Evolutionary conservation across 805 yeast genomes (phyloP).

Genomic region (Pichia membranifaciens): DNA sequence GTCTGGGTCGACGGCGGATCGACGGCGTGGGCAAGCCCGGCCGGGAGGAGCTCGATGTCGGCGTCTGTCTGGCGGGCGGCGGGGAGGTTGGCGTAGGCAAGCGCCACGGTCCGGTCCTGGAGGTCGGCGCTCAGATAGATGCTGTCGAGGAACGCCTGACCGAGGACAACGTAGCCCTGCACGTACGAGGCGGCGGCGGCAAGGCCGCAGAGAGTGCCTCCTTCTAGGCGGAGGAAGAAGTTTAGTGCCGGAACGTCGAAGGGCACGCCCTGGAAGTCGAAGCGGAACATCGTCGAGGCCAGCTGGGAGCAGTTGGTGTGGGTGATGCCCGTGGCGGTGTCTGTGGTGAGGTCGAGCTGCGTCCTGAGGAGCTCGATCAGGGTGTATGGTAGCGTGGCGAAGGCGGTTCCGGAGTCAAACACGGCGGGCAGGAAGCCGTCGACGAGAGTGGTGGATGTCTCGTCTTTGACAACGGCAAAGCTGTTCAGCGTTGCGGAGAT

Average conservation of each 20-base stretch:
- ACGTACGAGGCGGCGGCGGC: constrained; percentile 34
- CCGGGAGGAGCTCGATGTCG: constrained; percentile 32
- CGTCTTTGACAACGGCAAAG: constrained; percentile 3
- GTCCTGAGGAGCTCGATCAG: constrained; percentile 23
- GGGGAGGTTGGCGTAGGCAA: constrained; percentile 38
- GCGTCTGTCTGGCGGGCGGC: constrained; percentile 21
- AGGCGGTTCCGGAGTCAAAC: constrained; percentile 56
- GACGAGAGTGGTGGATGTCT: constrained; percentile 13
- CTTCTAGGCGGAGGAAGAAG: constrained; percentile 16
- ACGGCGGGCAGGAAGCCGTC: constrained; percentile 35
- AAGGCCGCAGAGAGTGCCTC: constrained; percentile 36
- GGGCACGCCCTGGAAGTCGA: constrained; percentile 52
- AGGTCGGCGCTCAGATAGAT: constrained; percentile 52
- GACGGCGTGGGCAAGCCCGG: constrained; percentile 28
- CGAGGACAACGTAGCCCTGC: constrained; percentile 36
- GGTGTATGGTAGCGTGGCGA: constrained; percentile 38
- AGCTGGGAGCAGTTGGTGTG: constrained; percentile 36
- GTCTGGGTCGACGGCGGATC: constrained; percentile 6
- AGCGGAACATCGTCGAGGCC: constrained; percentile 29
- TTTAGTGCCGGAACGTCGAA: constrained; percentile 44
- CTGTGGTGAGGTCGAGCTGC: constrained; percentile 38
- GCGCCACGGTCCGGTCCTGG: constrained; percentile 36
- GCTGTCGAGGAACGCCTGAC: constrained; percentile 47
- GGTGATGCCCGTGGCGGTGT: constrained; percentile 39
- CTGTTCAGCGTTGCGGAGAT: constrained; percentile 21